Conservation (phyloP, 2,329 filamentous ascomycete species). For the Stemphylium vesicarium region DNA sequence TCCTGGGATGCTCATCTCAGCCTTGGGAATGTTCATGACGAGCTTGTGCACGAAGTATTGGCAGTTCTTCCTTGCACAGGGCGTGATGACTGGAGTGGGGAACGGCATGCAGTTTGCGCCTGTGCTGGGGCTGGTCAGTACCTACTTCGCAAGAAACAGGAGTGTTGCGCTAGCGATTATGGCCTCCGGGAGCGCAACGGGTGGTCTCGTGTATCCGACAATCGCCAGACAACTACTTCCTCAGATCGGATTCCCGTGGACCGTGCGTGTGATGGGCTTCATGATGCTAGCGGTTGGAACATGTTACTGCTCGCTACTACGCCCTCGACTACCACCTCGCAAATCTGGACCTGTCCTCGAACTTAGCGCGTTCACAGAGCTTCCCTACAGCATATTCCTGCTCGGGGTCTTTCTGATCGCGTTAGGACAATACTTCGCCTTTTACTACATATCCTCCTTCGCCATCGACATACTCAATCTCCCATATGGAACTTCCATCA, state of each 20-base stretch:
- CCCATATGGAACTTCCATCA: constrained; percentile 58
- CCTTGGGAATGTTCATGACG: constrained; percentile 60
- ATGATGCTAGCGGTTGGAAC: constrained; percentile 58
- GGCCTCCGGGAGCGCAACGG: constrained; percentile 66
- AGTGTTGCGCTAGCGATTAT: constrained; percentile 66
- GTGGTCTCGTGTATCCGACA: constrained; percentile 69
- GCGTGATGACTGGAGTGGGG: constrained; percentile 42
- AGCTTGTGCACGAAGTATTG: constrained; percentile 58
- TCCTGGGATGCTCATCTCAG: constrained; percentile 52
- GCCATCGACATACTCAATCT: constrained; percentile 54
- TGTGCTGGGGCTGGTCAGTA: constrained; percentile 45
- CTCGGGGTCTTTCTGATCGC: constrained; percentile 43
- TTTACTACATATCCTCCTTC: constrained; percentile 54
- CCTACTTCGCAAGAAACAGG: constrained; percentile 67
- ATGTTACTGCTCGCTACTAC: constrained; percentile 48
- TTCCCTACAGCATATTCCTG: constrained; percentile 49
- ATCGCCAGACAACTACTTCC: constrained; percentile 62
- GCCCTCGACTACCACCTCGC: constrained; percentile 52
- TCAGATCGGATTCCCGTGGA: constrained; percentile 68
- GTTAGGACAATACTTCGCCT: constrained; percentile 51
- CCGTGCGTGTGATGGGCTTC: constrained; percentile 66
- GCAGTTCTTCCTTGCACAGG: constrained; percentile 53
- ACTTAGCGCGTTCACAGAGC: constrained; percentile 50
- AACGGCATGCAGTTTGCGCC: constrained; percentile 47
- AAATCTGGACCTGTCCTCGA: constrained; percentile 53